These are phyloP conservation scores for Hirsutella minnesotensis DNA, from an alignment of 2,329 filamentous ascomycete species.

Conservation along the genomic window DNA sequence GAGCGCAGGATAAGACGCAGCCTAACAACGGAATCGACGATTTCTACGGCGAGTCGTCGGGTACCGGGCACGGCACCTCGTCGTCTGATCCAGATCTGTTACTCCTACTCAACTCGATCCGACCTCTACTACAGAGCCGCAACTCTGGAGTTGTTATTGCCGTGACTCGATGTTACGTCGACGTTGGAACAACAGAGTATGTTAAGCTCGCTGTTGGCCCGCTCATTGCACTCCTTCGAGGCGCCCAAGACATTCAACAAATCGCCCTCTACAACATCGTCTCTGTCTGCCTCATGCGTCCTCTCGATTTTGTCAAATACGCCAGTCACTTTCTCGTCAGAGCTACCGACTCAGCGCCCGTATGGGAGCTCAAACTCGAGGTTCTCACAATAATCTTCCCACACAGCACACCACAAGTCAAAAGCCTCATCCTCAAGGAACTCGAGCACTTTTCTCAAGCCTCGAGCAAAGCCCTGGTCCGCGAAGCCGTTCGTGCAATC, in stretches of 20 bases:
- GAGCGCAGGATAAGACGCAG: slow-evolving; percentile 34
- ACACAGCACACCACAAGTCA: slow-evolving; percentile 60
- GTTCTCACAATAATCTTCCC: slow-evolving; percentile 85
- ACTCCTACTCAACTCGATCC: slow-evolving; percentile 67
- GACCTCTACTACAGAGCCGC: slow-evolving; percentile 77
- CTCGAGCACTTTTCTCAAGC: slow-evolving; percentile 83
- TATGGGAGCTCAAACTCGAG: slow-evolving; percentile 89
- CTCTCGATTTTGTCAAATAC: slow-evolving; percentile 76
- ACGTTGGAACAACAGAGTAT: slow-evolving; percentile 70
- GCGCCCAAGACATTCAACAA: slow-evolving; percentile 77
- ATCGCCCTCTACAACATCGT: slow-evolving; percentile 91
- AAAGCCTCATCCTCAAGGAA: slow-evolving; percentile 82
- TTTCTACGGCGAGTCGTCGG: slow-evolving; percentile 65
- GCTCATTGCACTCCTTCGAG: slow-evolving; percentile 72
- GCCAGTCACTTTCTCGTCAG: slow-evolving; percentile 82
- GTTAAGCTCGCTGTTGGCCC: slow-evolving; percentile 68
- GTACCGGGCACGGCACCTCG: slow-evolving; percentile 30
- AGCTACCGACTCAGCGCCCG: slow-evolving; percentile 63
- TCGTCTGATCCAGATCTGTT: slow-evolving; percentile 73
- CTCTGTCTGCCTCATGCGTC: slow-evolving; percentile 69
- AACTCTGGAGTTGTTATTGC: slow-evolving; percentile 89
- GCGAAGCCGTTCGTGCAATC: slow-evolving; percentile 84
- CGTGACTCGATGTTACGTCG: slow-evolving; percentile 73
- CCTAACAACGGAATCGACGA: slow-evolving; percentile 41
- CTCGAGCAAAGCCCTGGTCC: slow-evolving; percentile 62